These are phyloP conservation scores for Comarum palustre DNA, from an alignment of 306 rosid genomes.

Conservation along the genomic window DNA sequence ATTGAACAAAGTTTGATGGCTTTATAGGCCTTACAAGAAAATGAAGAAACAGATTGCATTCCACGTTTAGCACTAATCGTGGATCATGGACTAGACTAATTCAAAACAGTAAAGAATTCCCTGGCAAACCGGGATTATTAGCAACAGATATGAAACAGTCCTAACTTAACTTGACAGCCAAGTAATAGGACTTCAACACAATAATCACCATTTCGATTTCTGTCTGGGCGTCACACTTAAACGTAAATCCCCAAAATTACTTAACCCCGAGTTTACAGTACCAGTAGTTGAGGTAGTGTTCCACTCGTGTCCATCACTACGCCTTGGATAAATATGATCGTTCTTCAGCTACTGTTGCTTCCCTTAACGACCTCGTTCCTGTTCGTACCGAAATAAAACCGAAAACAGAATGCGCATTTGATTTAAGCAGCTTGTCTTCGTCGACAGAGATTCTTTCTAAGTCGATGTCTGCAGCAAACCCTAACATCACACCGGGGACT, in stretches of 20 bases:
- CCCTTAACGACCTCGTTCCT: no score
- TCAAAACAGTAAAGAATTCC: background rate
- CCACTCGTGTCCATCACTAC: background rate
- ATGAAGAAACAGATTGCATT: background rate
- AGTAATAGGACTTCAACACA: background rate
- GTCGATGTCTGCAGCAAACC: background rate
- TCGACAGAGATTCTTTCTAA: background rate
- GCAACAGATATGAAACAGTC: background rate
- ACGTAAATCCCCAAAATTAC: background rate
- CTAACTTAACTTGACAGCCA: background rate
- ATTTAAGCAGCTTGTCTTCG: background rate
- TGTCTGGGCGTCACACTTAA: no score
- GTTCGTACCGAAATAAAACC: no score
- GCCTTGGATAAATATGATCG: background rate
- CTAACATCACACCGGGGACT: background rate
- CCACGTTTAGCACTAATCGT: background rate
- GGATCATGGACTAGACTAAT: background rate
- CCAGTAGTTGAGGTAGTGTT: background rate
- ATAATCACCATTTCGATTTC: no score
- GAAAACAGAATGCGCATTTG: no score
- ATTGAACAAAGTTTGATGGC: background rate
- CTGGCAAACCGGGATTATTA: background rate
- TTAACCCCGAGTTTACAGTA: background rate
- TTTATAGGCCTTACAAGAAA: background rate
- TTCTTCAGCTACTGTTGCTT: background rate